Percentiles rank a stretch among this genome's conserved stretches.
These are phyloP conservation scores for Misopates orontium DNA, from an alignment of 257 asterid genomes.

Conservation along the genomic window DNA sequence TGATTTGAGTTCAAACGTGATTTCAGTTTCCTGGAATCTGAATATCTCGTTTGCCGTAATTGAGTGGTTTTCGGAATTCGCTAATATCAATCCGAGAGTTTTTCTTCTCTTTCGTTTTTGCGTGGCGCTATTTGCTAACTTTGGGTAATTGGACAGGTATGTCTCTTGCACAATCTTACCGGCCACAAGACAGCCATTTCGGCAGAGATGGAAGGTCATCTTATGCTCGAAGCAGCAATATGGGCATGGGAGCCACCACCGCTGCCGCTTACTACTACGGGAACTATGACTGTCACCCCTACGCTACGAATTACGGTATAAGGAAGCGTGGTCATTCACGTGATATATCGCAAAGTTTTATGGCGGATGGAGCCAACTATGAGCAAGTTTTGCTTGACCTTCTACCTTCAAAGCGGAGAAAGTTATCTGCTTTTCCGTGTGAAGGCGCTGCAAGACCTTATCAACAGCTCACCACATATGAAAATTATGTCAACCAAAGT, in stretches of 20 bases:
- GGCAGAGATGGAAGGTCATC: conserved; percentile 45
- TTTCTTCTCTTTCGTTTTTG: neutral
- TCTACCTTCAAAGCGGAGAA: conserved; percentile 67
- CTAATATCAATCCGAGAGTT: neutral
- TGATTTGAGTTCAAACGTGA: neutral
- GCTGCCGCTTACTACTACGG: conserved; percentile 33
- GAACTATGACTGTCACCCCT: conserved; percentile 34
- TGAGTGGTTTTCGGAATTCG: conserved; percentile 9
- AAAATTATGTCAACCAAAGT: conserved; percentile 29
- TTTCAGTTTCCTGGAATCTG: conserved; percentile 2
- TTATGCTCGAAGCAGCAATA: conserved; percentile 42
- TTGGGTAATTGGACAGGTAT: conserved; percentile 49
- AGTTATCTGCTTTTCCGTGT: conserved; percentile 50
- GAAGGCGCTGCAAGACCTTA: conserved; percentile 47
- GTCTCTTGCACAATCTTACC: conserved; percentile 62
- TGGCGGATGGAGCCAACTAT: conserved; percentile 39
- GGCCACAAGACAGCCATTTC: conserved; percentile 46
- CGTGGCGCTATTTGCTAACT: neutral
- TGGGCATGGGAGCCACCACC: conserved; percentile 34
- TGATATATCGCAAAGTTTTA: conserved; percentile 35
- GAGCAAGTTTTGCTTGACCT: conserved; percentile 42
- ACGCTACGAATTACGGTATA: conserved; percentile 23
- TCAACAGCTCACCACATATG: conserved; percentile 38
- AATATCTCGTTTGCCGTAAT: conserved; percentile 4
- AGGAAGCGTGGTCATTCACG: conserved; percentile 34